Conservation (phyloP, 1,284 basidiomycete genomes). For the Ganoderma leucocontextum region DNA sequence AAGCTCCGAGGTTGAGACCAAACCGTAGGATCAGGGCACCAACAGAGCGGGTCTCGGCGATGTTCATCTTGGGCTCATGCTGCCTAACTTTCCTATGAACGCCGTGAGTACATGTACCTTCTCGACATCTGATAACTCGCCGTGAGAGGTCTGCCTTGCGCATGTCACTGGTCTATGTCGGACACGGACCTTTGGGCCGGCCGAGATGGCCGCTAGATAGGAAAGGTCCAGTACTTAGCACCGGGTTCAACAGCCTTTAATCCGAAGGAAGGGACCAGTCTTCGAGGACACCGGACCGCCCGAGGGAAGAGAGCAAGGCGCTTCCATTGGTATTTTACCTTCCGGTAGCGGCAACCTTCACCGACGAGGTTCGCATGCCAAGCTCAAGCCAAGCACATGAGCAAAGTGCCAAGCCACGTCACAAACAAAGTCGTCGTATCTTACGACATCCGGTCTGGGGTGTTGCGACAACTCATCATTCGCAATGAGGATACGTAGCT, state of each 20-base stretch:
- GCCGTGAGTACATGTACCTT: slow-evolving; percentile 1
- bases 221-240: neutral
- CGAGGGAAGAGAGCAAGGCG: slow-evolving; percentile 12
- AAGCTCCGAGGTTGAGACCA: slow-evolving; percentile 5
- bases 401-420: slow-evolving; percentile 22
- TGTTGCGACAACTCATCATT: neutral
- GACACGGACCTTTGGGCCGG: neutral
- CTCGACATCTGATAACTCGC: neutral
- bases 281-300: slow-evolving; percentile 20
- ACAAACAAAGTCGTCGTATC: slow-evolving; percentile 7
- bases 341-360: slow-evolving; percentile 16
- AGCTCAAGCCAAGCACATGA: slow-evolving; percentile 26
- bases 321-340: slow-evolving; percentile 20
- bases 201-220: neutral
- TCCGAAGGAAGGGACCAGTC: neutral
- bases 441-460: neutral
- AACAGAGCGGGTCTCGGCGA: neutral
- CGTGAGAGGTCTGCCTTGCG: neutral
- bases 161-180: neutral
- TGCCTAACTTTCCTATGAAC: neutral
- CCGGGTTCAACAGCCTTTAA: slow-evolving; percentile 2
- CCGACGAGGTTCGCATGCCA: slow-evolving; percentile 28
- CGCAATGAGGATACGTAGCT: neutral
- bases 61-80: slow-evolving; percentile 1
- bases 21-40: slow-evolving; percentile 6